Evolutionary conservation across 345 rosid genomes (phyloP).

Genomic region (Luvunga scandens): DNA sequence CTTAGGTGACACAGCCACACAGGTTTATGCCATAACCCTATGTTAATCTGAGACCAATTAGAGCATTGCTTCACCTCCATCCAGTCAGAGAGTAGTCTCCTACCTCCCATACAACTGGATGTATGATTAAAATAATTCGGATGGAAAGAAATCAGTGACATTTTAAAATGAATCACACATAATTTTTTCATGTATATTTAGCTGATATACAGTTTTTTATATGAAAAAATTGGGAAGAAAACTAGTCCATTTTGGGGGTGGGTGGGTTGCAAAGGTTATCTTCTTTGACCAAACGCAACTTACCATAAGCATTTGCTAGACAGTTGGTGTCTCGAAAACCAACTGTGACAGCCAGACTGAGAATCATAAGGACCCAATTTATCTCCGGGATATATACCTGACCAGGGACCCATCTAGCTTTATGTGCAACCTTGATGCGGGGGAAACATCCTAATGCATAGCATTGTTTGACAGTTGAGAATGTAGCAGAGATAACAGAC

Average conservation of each 20-base stretch:
- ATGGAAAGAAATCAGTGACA: constrained; percentile 1
- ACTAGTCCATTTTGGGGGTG: no score
- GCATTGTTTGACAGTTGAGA: constrained; percentile 80
- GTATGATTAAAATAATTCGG: neutral
- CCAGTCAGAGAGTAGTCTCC: neutral
- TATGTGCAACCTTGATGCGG: constrained; percentile 84
- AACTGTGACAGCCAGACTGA: constrained; percentile 62
- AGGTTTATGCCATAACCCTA: neutral
- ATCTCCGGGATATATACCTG: constrained; percentile 94
- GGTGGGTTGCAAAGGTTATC: neutral
- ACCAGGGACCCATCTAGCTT: constrained; percentile 74
- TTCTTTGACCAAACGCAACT: constrained; percentile 15
- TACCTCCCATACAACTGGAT: neutral
- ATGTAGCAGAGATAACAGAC: constrained; percentile 73
- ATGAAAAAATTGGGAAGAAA: neutral
- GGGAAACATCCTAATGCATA: constrained; percentile 92
- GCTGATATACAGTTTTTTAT: neutral
- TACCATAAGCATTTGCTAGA: constrained; percentile 86
- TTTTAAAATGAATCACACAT: constrained; percentile 4
- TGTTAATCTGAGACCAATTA: neutral
- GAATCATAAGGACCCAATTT: constrained; percentile 92
- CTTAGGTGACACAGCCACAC: no score
- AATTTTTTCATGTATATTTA: neutral
- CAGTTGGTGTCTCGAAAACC: constrained; percentile 58
- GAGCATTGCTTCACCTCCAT: neutral